phyloP scores from a whole-genome alignment of 1,284 basidiomycete species.

The Cryptococcus sp. region DNA sequence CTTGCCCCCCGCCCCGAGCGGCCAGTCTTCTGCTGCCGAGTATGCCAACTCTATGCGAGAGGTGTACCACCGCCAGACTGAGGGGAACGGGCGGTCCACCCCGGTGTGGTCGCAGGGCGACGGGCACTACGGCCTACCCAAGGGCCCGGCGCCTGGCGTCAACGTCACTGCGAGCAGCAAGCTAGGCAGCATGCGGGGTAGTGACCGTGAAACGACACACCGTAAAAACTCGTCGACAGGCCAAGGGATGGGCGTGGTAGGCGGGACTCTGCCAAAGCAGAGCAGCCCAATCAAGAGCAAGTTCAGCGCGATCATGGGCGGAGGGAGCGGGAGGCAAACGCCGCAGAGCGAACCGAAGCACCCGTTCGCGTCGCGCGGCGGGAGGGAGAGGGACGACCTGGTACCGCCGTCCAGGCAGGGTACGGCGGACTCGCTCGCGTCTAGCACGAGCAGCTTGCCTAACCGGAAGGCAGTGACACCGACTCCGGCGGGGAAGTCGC shows the following conservation, averaged over 20 bases:
- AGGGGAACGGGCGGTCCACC: slow-evolving; percentile 10
- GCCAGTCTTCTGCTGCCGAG: slow-evolving; percentile 27
- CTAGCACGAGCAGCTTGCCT: slow-evolving; percentile 11
- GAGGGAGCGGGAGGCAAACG: slow-evolving; percentile 6
- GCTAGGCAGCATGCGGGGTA: background rate
- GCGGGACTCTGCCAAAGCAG: slow-evolving; percentile 17
- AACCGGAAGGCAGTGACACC: slow-evolving; percentile 6
- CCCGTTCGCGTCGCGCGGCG: slow-evolving; percentile 33
- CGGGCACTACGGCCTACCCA: slow-evolving; percentile 13
- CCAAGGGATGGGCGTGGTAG: slow-evolving; percentile 9
- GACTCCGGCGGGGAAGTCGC: slow-evolving; percentile 5
- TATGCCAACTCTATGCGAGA: slow-evolving; percentile 25
- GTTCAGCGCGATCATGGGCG: slow-evolving; percentile 20
- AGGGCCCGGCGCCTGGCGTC: slow-evolving; percentile 12
- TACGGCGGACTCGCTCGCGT: slow-evolving; percentile 2
- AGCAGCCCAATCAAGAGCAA: slow-evolving; percentile 29
- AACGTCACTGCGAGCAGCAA: background rate
- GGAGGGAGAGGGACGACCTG: slow-evolving; percentile 4
- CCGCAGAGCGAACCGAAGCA: slow-evolving; percentile 19
- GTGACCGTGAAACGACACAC: background rate
- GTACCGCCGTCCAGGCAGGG: background rate
- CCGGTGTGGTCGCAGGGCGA: slow-evolving; percentile 15
- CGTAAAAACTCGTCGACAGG: slow-evolving; percentile 13
- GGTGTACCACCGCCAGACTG: too few relatives aligned
- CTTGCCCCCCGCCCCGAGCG: slow-evolving; percentile 27